These are phyloP conservation scores for Poronia punctata DNA, from an alignment of 495 filamentous ascomycete species.

Conservation along the genomic window DNA sequence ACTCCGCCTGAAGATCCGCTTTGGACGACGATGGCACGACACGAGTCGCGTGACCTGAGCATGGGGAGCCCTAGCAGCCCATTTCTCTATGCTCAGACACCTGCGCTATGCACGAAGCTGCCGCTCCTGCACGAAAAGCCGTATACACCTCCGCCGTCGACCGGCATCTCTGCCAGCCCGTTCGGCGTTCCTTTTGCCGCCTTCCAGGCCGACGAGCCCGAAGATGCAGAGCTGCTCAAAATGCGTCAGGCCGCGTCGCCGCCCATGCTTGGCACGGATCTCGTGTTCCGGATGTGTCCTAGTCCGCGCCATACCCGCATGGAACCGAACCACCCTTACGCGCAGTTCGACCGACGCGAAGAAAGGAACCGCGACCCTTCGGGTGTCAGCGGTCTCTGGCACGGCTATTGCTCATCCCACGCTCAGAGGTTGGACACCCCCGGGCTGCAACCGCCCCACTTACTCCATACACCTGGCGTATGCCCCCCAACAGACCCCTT, in stretches of 20 bases:
- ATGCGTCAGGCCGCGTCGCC: constrained; percentile 52
- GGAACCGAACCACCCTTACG: constrained; percentile 44
- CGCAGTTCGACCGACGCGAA: constrained; percentile 34
- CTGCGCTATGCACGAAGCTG: constrained; percentile 14
- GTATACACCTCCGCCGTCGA: constrained; percentile 17
- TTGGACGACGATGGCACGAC: constrained; percentile 28
- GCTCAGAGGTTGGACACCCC: constrained; percentile 29
- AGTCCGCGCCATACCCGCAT: constrained; percentile 77
- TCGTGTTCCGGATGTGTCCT: constrained; percentile 65
- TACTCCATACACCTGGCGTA: constrained; percentile 33
- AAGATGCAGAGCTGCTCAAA: constrained; percentile 23
- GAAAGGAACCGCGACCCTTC: constrained; percentile 43
- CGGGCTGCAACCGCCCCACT: constrained; percentile 29
- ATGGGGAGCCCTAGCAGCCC: constrained; percentile 37
- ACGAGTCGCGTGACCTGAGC: constrained; percentile 26
- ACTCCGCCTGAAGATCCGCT: constrained; percentile 36
- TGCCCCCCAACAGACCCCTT: constrained; percentile 29
- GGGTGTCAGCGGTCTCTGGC: constrained; percentile 55
- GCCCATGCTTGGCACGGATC: constrained; percentile 76
- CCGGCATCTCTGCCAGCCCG: constrained; percentile 20
- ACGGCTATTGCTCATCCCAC: constrained; percentile 52
- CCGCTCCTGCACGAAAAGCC: constrained; percentile 12
- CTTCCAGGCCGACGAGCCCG: constrained; percentile 14
- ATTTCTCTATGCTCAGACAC: constrained; percentile 31
- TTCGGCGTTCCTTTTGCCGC: constrained; percentile 31